Percentiles rank a stretch among this genome's conserved stretches.
Evolutionary conservation across 78 protist genomes (phyloP).

Genomic region (Fonticula alba): DNA sequence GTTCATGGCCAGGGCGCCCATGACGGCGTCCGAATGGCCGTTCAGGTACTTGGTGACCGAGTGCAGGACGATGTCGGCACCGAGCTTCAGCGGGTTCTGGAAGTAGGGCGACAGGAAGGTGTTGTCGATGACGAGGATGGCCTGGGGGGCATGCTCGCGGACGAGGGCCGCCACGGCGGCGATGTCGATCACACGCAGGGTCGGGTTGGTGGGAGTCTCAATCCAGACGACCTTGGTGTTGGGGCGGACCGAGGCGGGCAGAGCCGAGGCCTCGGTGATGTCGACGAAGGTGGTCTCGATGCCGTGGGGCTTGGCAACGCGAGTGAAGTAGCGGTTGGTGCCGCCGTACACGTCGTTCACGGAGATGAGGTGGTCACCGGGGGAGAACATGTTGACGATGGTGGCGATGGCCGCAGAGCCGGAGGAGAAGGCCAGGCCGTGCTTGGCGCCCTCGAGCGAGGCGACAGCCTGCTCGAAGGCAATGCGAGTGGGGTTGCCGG

Average conservation of each 20-base stretch:
- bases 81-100: constrained; percentile 33
- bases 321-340: constrained; percentile 29
- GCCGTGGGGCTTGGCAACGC: neutral
- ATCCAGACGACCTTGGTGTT: constrained; percentile 27
- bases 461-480: constrained; percentile 70
- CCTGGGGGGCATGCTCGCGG: neutral
- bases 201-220: constrained; percentile 55
- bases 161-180: constrained; percentile 9
- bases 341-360: constrained; percentile 47
- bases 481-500: constrained; percentile 87
- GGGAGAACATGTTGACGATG: constrained; percentile 8
- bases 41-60: constrained; percentile 42
- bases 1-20: constrained; percentile 6
- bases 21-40: constrained; percentile 36
- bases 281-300: constrained; percentile 31
- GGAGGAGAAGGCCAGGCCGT: constrained; percentile 48
- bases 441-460: constrained; percentile 54
- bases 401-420: constrained; percentile 53
- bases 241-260: constrained; percentile 9
- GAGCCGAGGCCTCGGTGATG: constrained; percentile 3
- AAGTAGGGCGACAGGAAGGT: constrained; percentile 29
- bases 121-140: constrained; percentile 19
- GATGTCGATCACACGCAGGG: constrained; percentile 14
- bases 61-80: constrained; percentile 48
- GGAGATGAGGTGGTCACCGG: constrained; percentile 42